A percentile compares a stretch with the other conserved stretches of the same genome.
Conservation (phyloP, 495 filamentous ascomycete species). For the Penicillium flavigenum region DNA sequence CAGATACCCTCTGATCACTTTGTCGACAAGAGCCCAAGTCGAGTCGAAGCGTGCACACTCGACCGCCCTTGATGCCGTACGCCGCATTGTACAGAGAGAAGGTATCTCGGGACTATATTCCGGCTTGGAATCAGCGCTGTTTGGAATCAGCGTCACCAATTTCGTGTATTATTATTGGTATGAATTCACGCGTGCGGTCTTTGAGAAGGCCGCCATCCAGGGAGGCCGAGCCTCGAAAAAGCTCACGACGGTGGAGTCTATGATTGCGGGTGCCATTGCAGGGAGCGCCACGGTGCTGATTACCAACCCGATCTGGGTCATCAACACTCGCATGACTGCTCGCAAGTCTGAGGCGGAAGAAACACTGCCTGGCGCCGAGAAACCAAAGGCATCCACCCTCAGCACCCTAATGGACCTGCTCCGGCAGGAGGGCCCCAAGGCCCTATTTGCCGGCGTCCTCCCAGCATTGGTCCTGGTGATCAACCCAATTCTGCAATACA, state of each 20-base stretch:
- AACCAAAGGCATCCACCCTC: slow-evolving; percentile 66
- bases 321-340: slow-evolving; percentile 98
- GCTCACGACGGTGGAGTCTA: slow-evolving; percentile 84
- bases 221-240: slow-evolving; percentile 76
- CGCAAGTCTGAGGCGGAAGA: slow-evolving; percentile 61
- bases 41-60: slow-evolving; percentile 91
- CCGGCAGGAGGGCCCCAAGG: slow-evolving; percentile 72
- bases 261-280: slow-evolving; percentile 93
- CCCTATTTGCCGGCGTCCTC: slow-evolving; percentile 88
- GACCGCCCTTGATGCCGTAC: slow-evolving; percentile 73
- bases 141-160: slow-evolving; percentile 97
- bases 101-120: slow-evolving; percentile 84
- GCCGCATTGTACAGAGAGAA: slow-evolving; percentile 87
- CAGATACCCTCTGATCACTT: slow-evolving; percentile 93
- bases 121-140: slow-evolving; percentile 84
- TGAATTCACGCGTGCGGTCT: slow-evolving; percentile 90
- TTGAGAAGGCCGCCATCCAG: slow-evolving; percentile 75
- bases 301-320: slow-evolving; percentile 98
- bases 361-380: slow-evolving; percentile 49
- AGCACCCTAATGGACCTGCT: slow-evolving; percentile 75
- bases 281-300: slow-evolving; percentile 90
- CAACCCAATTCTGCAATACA: slow-evolving; percentile 98
- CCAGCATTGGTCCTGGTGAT: slow-evolving; percentile 92
- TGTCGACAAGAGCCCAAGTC: slow-evolving; percentile 96
- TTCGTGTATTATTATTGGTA: slow-evolving; percentile 99